phyloP scores from a whole-genome alignment of 2,329 filamentous ascomycete species.

The Beauveria sp. region DNA sequence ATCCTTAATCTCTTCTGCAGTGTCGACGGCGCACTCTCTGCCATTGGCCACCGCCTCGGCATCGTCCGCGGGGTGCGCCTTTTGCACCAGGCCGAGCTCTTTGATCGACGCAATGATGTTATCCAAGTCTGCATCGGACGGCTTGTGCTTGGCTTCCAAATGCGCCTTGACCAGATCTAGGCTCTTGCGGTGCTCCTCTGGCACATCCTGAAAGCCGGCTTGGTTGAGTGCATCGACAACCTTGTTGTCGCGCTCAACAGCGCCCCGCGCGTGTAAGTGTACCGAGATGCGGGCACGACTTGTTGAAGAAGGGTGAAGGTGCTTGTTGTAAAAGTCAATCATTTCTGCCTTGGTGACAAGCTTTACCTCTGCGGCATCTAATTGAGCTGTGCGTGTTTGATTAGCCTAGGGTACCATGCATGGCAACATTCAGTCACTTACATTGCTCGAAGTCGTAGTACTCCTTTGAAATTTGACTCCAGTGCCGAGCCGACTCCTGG shows the following conservation, averaged over 20 bases:
- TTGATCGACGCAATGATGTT: constrained; percentile 38
- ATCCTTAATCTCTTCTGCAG: constrained; percentile 60
- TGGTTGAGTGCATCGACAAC: constrained; percentile 32
- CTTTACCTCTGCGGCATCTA: constrained; percentile 69
- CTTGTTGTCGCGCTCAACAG: constrained; percentile 37
- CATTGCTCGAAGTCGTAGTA: constrained; percentile 85
- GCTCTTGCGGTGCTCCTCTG: constrained; percentile 39
- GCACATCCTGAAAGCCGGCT: constrained; percentile 26
- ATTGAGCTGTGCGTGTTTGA: constrained; percentile 45
- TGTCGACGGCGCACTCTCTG: constrained; percentile 32
- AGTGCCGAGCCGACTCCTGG: constrained; percentile 75
- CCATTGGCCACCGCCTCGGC: constrained; percentile 32
- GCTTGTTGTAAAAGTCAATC: constrained; percentile 66
- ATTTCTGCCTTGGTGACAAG: constrained; percentile 72
- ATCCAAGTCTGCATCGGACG: constrained; percentile 42
- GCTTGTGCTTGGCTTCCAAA: constrained; percentile 37
- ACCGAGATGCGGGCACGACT: constrained; percentile 76
- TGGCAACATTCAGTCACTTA: constrained; percentile 34
- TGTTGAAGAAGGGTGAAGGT: constrained; percentile 66
- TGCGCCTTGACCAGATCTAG: constrained; percentile 43
- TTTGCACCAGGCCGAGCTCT: constrained; percentile 34
- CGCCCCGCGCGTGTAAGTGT: constrained; percentile 69
- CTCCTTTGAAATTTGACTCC: constrained; percentile 77
- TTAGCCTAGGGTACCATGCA: constrained; percentile 13
- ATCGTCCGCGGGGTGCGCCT: constrained; percentile 26